Evolutionary conservation across 352 stramenopile species (phyloP).

Genomic region (Thalassiosira mediterranea): DNA sequence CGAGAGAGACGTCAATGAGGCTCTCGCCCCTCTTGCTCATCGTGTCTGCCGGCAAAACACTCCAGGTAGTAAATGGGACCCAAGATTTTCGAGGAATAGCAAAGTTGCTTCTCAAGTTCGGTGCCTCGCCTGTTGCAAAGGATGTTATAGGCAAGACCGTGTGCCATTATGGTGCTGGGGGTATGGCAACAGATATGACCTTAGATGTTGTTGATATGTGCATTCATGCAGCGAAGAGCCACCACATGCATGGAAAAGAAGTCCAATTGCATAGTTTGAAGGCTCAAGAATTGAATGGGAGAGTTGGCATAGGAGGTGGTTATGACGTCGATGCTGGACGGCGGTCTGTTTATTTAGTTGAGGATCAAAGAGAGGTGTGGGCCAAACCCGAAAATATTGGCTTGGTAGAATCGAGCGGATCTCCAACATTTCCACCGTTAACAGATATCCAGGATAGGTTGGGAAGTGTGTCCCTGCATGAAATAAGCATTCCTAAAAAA

Average conservation of each 20-base stretch:
- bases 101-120: slow-evolving; percentile 25
- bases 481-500: slow-evolving; percentile 25
- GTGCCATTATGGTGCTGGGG: slow-evolving; percentile 32
- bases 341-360: slow-evolving; percentile 17
- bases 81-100: neutral
- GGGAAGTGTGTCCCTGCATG: slow-evolving; percentile 35
- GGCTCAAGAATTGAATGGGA: slow-evolving; percentile 40
- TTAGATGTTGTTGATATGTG: slow-evolving; percentile 40
- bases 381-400: slow-evolving; percentile 26
- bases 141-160: slow-evolving; percentile 44
- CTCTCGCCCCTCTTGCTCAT: slow-evolving; percentile 22
- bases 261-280: slow-evolving; percentile 34
- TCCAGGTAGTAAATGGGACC: neutral
- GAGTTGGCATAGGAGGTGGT: slow-evolving; percentile 14
- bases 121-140: slow-evolving; percentile 27
- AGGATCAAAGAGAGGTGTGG: slow-evolving; percentile 24
- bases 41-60: slow-evolving; percentile 18
- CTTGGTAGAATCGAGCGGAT: neutral
- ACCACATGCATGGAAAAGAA: slow-evolving; percentile 31
- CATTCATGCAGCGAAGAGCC: slow-evolving; percentile 31
- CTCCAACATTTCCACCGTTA: neutral
- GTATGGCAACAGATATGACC: slow-evolving; percentile 44
- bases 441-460: slow-evolving; percentile 46
- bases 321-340: slow-evolving; percentile 25
- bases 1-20: slow-evolving; percentile 32